Evolutionary conservation across 2,329 filamentous ascomycete species (phyloP).

Genomic region (Grosmannia serpens): DNA sequence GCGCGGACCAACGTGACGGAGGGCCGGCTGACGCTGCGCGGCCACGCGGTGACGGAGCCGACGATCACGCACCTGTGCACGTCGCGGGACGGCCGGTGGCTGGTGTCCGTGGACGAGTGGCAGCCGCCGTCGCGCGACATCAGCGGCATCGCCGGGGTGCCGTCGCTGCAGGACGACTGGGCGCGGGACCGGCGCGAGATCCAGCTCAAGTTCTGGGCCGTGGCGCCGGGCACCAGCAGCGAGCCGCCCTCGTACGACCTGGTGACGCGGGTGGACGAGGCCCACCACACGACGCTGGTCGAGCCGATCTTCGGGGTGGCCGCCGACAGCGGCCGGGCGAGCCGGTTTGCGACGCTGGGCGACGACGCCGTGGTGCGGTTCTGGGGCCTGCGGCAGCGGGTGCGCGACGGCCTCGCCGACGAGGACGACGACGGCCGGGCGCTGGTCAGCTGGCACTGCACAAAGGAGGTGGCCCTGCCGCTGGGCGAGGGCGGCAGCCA

Average conservation of each 20-base stretch:
- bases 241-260: conserved; percentile 51
- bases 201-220: conserved; percentile 82
- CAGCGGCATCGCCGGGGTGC: conserved; percentile 38
- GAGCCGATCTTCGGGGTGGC: conserved; percentile 60
- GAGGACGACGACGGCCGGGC: conserved; percentile 43
- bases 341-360: conserved; percentile 75
- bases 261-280: conserved; percentile 70
- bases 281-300: conserved; percentile 51
- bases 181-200: conserved; percentile 52
- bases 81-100: conserved; percentile 73
- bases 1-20: conserved; percentile 80
- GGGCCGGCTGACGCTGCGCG: conserved; percentile 61
- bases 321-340: conserved; percentile 49
- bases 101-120: conserved; percentile 91
- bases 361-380: conserved; percentile 66
- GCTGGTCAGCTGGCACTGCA: conserved; percentile 64
- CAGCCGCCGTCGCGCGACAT: conserved; percentile 60
- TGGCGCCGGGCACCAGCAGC: conserved; percentile 24
- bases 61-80: conserved; percentile 64
- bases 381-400: conserved; percentile 66
- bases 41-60: conserved; percentile 63
- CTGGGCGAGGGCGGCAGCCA: conserved; percentile 20
- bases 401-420: conserved; percentile 55
- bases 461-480: conserved; percentile 39
- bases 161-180: conserved; percentile 28